Percentiles rank a stretch among this genome's conserved stretches.
phyloP scores from a whole-genome alignment of 2,329 filamentous ascomycete species.

The Neopestalotiopsis clavispora region DNA sequence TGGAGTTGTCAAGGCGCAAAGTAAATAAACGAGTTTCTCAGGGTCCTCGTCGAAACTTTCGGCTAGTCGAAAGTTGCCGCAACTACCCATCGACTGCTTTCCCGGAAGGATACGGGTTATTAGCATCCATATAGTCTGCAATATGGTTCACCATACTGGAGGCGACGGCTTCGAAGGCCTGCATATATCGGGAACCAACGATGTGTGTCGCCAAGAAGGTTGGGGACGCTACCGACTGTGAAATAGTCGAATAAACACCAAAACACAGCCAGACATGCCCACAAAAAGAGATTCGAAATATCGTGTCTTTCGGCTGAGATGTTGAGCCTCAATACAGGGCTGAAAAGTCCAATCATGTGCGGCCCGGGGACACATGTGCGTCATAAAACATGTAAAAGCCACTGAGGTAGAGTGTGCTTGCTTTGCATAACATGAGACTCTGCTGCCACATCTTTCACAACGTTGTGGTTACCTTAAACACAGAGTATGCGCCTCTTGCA shows the following conservation, averaged over 20 bases:
- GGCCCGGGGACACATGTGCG: neutral
- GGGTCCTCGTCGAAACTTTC: slow-evolving; percentile 10
- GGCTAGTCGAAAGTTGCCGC: slow-evolving; percentile 8
- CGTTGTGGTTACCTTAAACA: neutral
- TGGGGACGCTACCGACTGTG: neutral
- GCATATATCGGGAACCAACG: neutral
- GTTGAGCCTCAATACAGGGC: neutral
- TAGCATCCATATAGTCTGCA: neutral
- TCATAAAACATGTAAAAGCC: neutral
- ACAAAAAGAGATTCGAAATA: neutral
- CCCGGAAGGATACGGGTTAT: slow-evolving; percentile 4
- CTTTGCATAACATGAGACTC: neutral
- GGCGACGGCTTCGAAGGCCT: neutral
- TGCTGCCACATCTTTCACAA: neutral
- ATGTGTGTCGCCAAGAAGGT: neutral
- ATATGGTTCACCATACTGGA: neutral
- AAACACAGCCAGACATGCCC: neutral
- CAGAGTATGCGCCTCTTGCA: neutral
- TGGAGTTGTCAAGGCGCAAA: neutral
- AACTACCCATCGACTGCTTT: neutral
- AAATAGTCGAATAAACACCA: neutral
- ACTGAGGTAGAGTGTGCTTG: neutral
- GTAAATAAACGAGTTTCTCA: neutral
- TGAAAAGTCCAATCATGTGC: neutral
- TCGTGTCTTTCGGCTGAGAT: neutral